Evolutionary conservation across 495 filamentous ascomycete species (phyloP), one percentile per base, ranked within the genome.

Genomic region (Penicillium daleae): DNA sequence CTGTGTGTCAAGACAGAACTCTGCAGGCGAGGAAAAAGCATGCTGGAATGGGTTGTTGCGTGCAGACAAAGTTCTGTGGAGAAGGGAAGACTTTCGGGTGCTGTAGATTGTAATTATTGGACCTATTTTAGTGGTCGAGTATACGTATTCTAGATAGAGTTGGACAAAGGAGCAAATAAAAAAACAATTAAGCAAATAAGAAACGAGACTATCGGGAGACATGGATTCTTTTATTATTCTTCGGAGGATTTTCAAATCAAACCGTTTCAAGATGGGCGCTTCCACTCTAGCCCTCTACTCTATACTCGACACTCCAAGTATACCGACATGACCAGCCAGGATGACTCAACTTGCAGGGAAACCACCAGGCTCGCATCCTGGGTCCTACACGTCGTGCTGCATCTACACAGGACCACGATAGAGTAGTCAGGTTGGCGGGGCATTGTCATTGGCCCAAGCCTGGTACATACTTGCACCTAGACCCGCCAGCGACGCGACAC

Each of bases 71-170:
- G 46, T 17, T 8, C 26, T 12, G 46, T 50, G 46, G 46, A 8
- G 46, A 50, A 50, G 22, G 24, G 24, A 27, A n/a, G n/a, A n/a
- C n/a, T n/a, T n/a, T n/a, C n/a, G n/a, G n/a, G n/a, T n/a, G n/a
- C n/a, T n/a, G n/a, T n/a, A n/a, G n/a, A n/a, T n/a, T n/a, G n/a
- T n/a, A n/a, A n/a, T n/a, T n/a, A n/a, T n/a, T n/a, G n/a, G n/a
- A n/a, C n/a, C n/a, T n/a, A n/a, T n/a, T n/a, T n/a, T n/a, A n/a
- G n/a, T n/a, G n/a, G n/a, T n/a, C n/a, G 9, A 10, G 6, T 35
- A 35, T 35, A 35, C 33, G n/a, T n/a, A n/a, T n/a, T n/a, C 42
- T 21, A 46, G 19, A 46, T 46, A 46, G 46, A 26, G 46, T 50
- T 29, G 46, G 46, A 26, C 42, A 24, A 46, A 13, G 40, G 40